These are phyloP conservation scores for Neurospora crassa DNA, from an alignment of 2,329 filamentous ascomycete species.

Conservation along the genomic window DNA sequence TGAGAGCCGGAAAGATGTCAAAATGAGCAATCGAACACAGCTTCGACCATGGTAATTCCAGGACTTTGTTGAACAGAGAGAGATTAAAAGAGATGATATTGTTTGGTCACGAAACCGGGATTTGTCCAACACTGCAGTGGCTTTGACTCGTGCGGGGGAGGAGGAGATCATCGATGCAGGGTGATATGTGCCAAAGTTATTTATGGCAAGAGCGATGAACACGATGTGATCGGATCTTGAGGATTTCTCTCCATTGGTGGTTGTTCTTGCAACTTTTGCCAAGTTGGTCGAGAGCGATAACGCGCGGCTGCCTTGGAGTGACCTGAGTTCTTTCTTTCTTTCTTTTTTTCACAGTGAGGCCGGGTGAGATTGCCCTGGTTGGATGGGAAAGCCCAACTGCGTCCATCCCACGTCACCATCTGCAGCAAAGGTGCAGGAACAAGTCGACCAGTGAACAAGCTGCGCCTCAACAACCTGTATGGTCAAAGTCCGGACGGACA, in stretches of 20 bases:
- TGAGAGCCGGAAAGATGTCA: background rate
- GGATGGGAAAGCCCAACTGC: background rate
- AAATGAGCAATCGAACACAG: background rate
- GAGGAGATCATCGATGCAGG: background rate
- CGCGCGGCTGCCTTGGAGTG: background rate
- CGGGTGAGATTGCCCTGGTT: background rate
- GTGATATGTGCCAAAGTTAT: background rate
- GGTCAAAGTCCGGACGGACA: background rate
- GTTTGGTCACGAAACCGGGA: background rate
- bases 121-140: background rate
- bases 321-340: background rate
- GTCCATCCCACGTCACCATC: background rate
- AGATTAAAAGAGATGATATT: background rate
- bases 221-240: background rate
- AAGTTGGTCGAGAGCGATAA: background rate
- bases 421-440: background rate
- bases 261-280: background rate
- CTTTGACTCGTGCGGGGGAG: background rate
- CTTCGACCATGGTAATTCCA: background rate
- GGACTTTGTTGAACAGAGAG: background rate
- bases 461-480: background rate
- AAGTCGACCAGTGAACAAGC: background rate
- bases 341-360: background rate
- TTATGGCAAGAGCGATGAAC: background rate
- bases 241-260: background rate